phyloP scores from a whole-genome alignment of 2,329 filamentous ascomycete genomes.

The Aureobasidium sp. region DNA sequence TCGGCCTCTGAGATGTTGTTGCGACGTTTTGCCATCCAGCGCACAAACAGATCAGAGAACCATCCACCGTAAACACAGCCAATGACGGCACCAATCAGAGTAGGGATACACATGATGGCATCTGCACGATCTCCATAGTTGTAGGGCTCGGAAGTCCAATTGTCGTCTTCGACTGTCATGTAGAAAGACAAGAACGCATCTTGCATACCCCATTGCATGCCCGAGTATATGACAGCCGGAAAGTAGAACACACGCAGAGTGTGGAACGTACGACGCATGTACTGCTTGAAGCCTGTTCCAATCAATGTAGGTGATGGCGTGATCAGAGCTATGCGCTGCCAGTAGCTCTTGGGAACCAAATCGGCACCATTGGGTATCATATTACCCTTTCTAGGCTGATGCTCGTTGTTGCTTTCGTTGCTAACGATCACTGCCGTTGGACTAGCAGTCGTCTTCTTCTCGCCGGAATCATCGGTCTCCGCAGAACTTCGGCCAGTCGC shows the following conservation, averaged over 20 bases:
- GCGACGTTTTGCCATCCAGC: conserved; percentile 49
- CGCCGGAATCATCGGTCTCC: neutral
- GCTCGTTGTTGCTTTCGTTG: neutral
- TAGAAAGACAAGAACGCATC: conserved; percentile 57
- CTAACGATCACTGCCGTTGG: conserved; percentile 3
- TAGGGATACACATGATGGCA: conserved; percentile 53
- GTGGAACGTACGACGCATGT: conserved; percentile 46
- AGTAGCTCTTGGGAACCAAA: conserved; percentile 42
- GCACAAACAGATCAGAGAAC: conserved; percentile 49
- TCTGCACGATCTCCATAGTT: conserved; percentile 49
- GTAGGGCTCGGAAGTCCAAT: conserved; percentile 49
- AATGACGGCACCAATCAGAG: conserved; percentile 47
- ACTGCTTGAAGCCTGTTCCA: conserved; percentile 50
- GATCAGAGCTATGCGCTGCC: conserved; percentile 49
- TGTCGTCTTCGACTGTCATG: conserved; percentile 51
- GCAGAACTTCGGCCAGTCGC: conserved; percentile 1
- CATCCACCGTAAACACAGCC: conserved; percentile 54
- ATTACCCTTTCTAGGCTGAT: neutral
- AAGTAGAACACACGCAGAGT: conserved; percentile 53
- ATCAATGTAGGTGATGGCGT: conserved; percentile 49
- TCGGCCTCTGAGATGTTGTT: conserved; percentile 51
- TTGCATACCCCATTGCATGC: conserved; percentile 54
- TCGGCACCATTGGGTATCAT: conserved; percentile 13
- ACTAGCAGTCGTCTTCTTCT: conserved; percentile 9
- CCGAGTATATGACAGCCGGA: conserved; percentile 51